Percentiles rank a stretch among this genome's conserved stretches.
Conservation (phyloP, 257 asterid genomes). For the Ilex aquifolium region DNA sequence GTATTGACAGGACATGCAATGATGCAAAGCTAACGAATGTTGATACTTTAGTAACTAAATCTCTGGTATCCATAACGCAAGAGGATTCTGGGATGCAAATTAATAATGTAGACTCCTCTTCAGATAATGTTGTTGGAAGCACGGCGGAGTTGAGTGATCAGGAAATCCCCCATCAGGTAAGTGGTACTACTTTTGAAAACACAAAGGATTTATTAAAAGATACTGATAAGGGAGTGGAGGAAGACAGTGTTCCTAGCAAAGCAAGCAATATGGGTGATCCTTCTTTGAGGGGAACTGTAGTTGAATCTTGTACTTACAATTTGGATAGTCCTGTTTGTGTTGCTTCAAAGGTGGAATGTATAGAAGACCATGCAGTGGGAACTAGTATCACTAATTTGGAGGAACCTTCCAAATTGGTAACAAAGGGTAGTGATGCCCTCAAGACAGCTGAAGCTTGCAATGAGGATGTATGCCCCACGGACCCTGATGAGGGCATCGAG, state of each 20-base stretch:
- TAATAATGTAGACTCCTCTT: conserved; percentile 8
- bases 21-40: conserved; percentile 29
- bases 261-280: conserved; percentile 13
- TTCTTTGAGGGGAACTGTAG: conserved; percentile 13
- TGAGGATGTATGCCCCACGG: not conserved
- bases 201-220: conserved; percentile 19
- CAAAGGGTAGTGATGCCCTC: not conserved
- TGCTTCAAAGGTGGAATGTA: conserved; percentile 32
- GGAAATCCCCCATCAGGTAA: conserved; percentile 12
- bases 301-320: conserved; percentile 1
- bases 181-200: conserved; percentile 28
- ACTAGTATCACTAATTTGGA: conserved; percentile 12
- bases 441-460: not conserved
- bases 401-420: conserved; percentile 13
- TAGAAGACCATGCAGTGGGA: conserved; percentile 38
- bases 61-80: conserved; percentile 27
- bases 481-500: not conserved
- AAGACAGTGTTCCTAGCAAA: conserved; percentile 4
- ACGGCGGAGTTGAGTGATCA: conserved; percentile 27
- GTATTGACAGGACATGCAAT: conserved; percentile 18
- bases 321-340: conserved; percentile 19
- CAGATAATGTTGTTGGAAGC: not conserved
- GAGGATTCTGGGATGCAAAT: conserved; percentile 21
- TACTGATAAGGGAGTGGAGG: conserved; percentile 21
- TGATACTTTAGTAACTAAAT: conserved; percentile 22